Evolutionary conservation across 768 basidiomycete species (phyloP).

Genomic region (Xerocomellus dryophilus): DNA sequence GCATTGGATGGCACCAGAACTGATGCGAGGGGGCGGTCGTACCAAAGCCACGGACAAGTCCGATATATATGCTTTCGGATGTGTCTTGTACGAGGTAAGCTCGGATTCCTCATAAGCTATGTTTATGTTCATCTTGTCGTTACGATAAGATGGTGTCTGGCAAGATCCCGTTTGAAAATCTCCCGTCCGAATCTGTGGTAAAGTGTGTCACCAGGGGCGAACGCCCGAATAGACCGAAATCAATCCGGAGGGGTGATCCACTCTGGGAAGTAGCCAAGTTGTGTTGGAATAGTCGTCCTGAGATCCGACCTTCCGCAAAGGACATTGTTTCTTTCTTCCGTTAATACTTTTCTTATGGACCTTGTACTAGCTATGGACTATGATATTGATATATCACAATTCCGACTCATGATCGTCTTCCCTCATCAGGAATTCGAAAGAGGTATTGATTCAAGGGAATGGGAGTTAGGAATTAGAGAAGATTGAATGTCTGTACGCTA

Average conservation of each 20-base stretch:
- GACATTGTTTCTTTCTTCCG: not conserved
- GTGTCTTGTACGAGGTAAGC: slow-evolving; percentile 31
- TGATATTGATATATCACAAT: not conserved
- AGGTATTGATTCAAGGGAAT: slow-evolving; percentile 7
- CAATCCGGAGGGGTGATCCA: not conserved
- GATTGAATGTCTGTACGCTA: slow-evolving; percentile 16
- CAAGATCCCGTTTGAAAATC: slow-evolving; percentile 9
- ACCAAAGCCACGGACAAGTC: slow-evolving; percentile 12
- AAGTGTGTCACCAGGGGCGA: not conserved
- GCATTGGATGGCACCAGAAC: slow-evolving; percentile 30
- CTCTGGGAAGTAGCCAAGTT: slow-evolving; percentile 12
- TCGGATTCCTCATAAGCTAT: not conserved
- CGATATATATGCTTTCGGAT: slow-evolving; percentile 30
- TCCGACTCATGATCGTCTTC: not conserved
- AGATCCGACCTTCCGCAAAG: slow-evolving; percentile 15
- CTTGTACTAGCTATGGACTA: not conserved
- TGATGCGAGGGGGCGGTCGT: slow-evolving; percentile 6
- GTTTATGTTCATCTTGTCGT: not conserved
- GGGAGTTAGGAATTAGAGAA: slow-evolving; percentile 18
- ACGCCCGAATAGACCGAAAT: slow-evolving; percentile 8
- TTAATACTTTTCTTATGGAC: not conserved
- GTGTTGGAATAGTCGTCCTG: slow-evolving; percentile 12
- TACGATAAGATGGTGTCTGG: slow-evolving; percentile 19
- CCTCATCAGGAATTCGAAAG: not conserved
- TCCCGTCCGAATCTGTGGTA: not conserved